phyloP scores from a whole-genome alignment of 352 stramenopile species.

The Phytophthora podocarpi region DNA sequence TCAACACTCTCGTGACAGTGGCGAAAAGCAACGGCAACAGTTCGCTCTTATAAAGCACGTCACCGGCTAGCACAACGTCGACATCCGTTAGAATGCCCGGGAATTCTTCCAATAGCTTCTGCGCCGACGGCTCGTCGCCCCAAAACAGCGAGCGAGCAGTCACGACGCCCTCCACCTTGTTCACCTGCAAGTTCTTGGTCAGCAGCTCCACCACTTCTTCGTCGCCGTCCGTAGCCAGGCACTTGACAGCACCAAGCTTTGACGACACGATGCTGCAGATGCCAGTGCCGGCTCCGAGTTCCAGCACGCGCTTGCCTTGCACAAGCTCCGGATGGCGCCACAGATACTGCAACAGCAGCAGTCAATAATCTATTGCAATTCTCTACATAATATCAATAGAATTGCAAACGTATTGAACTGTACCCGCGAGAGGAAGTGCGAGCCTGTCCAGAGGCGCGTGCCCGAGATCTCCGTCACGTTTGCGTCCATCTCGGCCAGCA shows the following conservation, averaged over 20 bases:
- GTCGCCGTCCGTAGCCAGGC: conserved; percentile 74
- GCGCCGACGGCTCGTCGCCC: conserved; percentile 51
- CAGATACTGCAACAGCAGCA: conserved; percentile 44
- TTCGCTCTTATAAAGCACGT: conserved; percentile 82
- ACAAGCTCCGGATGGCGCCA: conserved; percentile 52
- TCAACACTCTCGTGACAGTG: conserved; percentile 51
- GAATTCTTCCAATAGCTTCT: conserved; percentile 37
- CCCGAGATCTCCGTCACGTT: conserved; percentile 78
- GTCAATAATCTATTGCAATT: conserved; percentile 6
- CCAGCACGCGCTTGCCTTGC: conserved; percentile 53
- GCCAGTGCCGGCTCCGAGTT: conserved; percentile 74
- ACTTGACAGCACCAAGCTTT: conserved; percentile 50
- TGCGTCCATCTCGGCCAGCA: conserved; percentile 65
- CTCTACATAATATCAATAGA: not conserved
- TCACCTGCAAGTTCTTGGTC: conserved; percentile 54
- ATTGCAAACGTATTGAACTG: not conserved
- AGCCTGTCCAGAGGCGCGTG: conserved; percentile 78
- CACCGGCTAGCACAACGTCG: conserved; percentile 69
- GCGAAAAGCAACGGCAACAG: conserved; percentile 67
- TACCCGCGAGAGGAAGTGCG: conserved; percentile 62
- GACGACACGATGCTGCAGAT: conserved; percentile 73
- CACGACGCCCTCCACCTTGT: conserved; percentile 31
- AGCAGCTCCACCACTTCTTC: conserved; percentile 58
- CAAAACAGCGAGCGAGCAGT: conserved; percentile 55
- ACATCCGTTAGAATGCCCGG: conserved; percentile 34